Evolutionary conservation across 352 stramenopile species (phyloP).

Genomic region (Phytophthora lateralis): DNA sequence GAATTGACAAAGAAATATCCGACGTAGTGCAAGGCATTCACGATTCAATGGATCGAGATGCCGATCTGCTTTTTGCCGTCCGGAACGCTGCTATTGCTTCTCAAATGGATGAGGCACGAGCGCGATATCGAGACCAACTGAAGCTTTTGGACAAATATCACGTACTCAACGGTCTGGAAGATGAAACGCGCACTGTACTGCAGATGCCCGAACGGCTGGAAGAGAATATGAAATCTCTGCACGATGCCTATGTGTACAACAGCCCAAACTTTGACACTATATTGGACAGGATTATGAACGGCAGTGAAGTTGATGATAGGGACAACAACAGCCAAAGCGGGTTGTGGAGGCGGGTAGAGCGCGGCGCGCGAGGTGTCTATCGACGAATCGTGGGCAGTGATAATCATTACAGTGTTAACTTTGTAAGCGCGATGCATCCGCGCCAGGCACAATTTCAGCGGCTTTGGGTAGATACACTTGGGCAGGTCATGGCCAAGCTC

Average conservation of each 20-base stretch:
- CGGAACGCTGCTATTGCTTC: not conserved
- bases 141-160: not conserved
- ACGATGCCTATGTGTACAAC: not conserved
- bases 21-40: not conserved
- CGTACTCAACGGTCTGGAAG: not conserved
- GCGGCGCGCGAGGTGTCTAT: not conserved
- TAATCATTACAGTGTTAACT: not conserved
- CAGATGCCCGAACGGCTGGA: conserved; percentile 22
- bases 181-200: not conserved
- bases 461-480: not conserved
- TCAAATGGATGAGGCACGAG: conserved; percentile 2
- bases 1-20: not conserved
- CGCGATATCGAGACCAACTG: not conserved
- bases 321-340: not conserved
- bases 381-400: not conserved
- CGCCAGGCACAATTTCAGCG: not conserved
- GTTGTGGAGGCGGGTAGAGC: not conserved
- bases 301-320: not conserved
- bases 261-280: not conserved
- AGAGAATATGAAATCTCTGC: conserved; percentile 11
- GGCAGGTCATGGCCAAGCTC: not conserved
- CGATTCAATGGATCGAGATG: not conserved
- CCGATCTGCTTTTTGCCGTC: conserved; percentile 20
- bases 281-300: conserved; percentile 4
- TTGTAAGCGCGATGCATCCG: conserved; percentile 1